Conservation (phyloP, 2,329 filamentous ascomycete genomes). For the Trichoderma citrinoviride region DNA sequence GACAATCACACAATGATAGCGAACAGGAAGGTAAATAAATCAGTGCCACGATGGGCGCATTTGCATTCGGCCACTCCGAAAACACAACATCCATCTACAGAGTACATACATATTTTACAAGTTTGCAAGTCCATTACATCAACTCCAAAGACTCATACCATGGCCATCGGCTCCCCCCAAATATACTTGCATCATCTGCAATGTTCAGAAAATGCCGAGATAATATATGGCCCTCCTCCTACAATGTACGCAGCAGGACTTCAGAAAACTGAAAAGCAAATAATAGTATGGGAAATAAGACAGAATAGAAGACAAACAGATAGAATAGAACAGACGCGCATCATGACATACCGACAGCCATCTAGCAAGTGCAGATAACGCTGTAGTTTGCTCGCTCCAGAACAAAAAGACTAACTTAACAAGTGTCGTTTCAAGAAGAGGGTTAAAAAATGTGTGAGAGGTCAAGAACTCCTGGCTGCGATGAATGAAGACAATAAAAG, state of each 20-base stretch:
- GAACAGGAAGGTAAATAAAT: neutral
- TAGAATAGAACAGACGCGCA: constrained; percentile 1
- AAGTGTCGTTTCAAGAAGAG: neutral
- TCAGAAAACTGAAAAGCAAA: neutral
- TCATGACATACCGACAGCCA: constrained; percentile 15
- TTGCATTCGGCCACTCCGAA: constrained; percentile 10
- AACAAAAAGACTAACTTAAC: constrained; percentile 16
- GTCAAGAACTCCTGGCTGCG: constrained; percentile 34
- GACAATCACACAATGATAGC: too few species aligned
- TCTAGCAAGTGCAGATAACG: neutral
- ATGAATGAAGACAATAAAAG: constrained; percentile 25
- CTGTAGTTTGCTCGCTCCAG: constrained; percentile 9
- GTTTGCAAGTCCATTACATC: constrained; percentile 11
- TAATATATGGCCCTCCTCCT: neutral
- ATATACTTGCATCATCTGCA: neutral
- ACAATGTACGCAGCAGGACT: neutral
- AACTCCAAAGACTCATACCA: constrained; percentile 16
- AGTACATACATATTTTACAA: constrained; percentile 15
- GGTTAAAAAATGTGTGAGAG: constrained; percentile 24
- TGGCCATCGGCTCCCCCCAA: neutral
- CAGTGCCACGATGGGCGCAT: neutral
- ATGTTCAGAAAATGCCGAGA: neutral
- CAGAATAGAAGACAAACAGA: neutral
- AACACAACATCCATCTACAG: neutral
- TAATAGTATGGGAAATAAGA: neutral